These are phyloP conservation scores for Russula ochroleuca DNA, from an alignment of 768 basidiomycete species.

Conservation along the genomic window DNA sequence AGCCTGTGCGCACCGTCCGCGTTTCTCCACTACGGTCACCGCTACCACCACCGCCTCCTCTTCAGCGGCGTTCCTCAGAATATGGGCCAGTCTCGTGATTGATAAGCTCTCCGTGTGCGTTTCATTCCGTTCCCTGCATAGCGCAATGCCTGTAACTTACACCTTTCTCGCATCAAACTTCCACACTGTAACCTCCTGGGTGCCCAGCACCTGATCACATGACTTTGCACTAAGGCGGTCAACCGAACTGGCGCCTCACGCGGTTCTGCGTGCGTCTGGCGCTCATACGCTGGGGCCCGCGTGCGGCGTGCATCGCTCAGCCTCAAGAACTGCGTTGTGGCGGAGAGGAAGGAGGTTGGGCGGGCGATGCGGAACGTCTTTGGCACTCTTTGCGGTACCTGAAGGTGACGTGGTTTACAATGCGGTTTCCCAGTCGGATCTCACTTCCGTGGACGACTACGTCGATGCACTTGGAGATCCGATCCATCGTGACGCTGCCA, in stretches of 20 bases:
- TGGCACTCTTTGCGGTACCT: slow-evolving; percentile 30
- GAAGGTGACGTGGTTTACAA: slow-evolving; percentile 9
- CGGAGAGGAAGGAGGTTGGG: slow-evolving; percentile 72
- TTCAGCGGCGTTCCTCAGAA: no score
- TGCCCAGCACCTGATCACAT: no score
- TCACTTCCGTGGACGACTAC: not conserved
- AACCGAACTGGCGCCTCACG: slow-evolving; percentile 70
- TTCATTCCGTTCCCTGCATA: no score
- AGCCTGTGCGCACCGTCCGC: no score
- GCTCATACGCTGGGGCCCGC: slow-evolving; percentile 82
- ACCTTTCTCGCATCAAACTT: no score
- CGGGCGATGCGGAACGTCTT: slow-evolving; percentile 54
- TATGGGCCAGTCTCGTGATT: no score
- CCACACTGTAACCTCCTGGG: no score
- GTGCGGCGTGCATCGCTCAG: slow-evolving; percentile 51
- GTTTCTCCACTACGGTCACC: no score
- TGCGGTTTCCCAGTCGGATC: slow-evolving; percentile 7
- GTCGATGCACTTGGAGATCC: slow-evolving; percentile 34
- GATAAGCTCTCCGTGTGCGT: no score
- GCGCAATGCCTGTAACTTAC: no score
- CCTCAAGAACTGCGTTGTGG: slow-evolving; percentile 80
- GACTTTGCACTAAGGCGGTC: slow-evolving; percentile 80
- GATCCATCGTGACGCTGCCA: not conserved
- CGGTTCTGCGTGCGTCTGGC: slow-evolving; percentile 63
- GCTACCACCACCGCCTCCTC: no score